Base-by-base conservation (phyloP, 495 filamentous ascomycete species). In the Neurospora tetraspora region DNA sequence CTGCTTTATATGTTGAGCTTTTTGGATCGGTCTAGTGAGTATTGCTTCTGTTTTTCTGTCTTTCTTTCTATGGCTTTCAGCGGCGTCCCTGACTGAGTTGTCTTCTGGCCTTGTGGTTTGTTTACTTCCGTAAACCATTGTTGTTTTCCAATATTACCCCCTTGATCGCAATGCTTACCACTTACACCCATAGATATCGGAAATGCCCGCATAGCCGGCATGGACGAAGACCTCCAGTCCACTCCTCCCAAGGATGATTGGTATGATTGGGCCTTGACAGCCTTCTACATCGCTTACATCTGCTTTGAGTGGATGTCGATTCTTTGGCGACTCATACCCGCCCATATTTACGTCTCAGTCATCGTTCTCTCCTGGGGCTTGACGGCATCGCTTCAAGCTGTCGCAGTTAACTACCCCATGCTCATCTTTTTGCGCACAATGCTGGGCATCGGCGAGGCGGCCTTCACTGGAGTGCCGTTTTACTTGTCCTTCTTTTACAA, bases 401-500 rank as follows among this genome's bases (percentile, higher is more conserved):
- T 94, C 4, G 84, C 87, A 2, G 88, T 89, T 6, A 91, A 90
- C 8, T 94, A 94, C 76, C 91, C 91, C 12, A 84, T 86, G 47
- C 84, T 93, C 78, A 89, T 95, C 80, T 80, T 87, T 5, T 80
- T 92, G 36, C 87, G 92, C 5, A 86, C 87, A 20, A 75, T 94
- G 6, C 84, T 95, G 20, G 92, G 92, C n/a, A 86, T 89, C 4
- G 87, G 88, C 47, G 93, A 95, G 81, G 89, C 89, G 6, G 92
- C 88, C 1, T 96, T 93, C 73, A 91, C 92, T 7, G 89, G 89
- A n/a, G 86, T 94, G 39, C 92, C 92, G 1, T 94, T 92, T 72
- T 88, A 95, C 38, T 83, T 97, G 0, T 92, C 90, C 0, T 95
- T 94, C 79, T 97, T 97, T 84, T 97, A 94, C 77, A 90, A 91